Conservation (phyloP, 2,329 filamentous ascomycete genomes). For the Fusarium illudens region DNA sequence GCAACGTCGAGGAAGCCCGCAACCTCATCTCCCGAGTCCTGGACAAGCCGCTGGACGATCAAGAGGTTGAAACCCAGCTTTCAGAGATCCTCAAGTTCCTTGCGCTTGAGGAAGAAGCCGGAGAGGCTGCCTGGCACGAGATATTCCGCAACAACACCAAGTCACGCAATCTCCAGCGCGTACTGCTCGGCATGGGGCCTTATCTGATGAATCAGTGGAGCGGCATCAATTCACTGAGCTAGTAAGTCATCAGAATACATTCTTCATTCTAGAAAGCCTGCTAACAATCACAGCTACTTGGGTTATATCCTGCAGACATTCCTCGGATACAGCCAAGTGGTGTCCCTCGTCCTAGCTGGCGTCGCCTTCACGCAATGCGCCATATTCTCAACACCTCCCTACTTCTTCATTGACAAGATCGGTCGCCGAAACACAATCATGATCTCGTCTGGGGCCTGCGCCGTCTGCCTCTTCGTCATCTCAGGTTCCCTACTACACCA, state of each 20-base stretch:
- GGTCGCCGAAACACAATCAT: conserved; percentile 9
- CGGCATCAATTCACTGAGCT: background rate
- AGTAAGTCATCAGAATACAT: background rate
- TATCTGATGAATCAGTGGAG: background rate
- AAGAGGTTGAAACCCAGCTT: conserved; percentile 4
- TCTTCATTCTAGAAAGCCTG: too few species aligned
- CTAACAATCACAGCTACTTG: background rate
- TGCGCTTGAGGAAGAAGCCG: background rate
- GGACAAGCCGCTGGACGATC: background rate
- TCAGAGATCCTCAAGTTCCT: conserved; percentile 5
- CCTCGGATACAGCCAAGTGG: conserved; percentile 1
- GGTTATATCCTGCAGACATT: background rate
- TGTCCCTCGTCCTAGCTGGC: conserved; percentile 5
- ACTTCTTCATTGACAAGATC: conserved; percentile 12
- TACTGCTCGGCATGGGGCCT: background rate
- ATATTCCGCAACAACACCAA: conserved; percentile 11
- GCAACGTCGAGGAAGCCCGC: conserved; percentile 1
- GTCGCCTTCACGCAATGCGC: conserved; percentile 12
- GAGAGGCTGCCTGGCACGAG: conserved; percentile 6
- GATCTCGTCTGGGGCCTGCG: background rate
- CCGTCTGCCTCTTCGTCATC: conserved; percentile 4
- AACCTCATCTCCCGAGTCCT: background rate
- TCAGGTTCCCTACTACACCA: background rate
- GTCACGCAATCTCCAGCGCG: conserved; percentile 5
- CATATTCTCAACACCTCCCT: background rate